Base-by-base conservation (phyloP, 352 stramenopile genomes). In the Phytophthora sp. region DNA sequence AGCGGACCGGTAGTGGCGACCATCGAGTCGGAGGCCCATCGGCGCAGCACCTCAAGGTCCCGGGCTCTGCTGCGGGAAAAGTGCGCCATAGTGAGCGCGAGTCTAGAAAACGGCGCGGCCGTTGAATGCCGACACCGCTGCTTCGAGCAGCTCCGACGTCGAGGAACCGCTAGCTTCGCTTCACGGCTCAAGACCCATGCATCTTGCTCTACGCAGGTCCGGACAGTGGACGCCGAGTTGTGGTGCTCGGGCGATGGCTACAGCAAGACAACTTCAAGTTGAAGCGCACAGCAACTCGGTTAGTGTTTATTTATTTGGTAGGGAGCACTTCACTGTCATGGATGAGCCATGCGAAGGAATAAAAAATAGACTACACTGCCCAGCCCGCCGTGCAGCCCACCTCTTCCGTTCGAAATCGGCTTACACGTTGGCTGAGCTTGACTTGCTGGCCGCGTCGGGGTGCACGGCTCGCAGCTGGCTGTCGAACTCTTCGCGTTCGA, bases 401-500 rank as follows among this genome's bases (percentile, higher is more conserved):
- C 58, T 66, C 56, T 54, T 60, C n/a, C 41, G 5, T 52, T 59
- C 54, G 62, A 66, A 64, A 43, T 61, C 43, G 32, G 54, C 21
- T 44, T 26, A 43, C 38, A 10, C 13, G 13, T 20, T 32, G 27
- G 30, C 41, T 56, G 38, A 13, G 31, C 18, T 13, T 53, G 18
- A 57, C 9, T 34, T 58, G 20, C 20, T 35, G 10, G 17, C 30
- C 20, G 43, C 37, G 3, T 10, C 42, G 20, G 52, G 31, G 35
- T 55, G 44, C 17, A 68, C 57, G 12, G 57, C 44, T 51, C 57
- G 63, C 12, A 73, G 42, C 24, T 73, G 64, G 45, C 64, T 65
- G 37, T 62, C 57, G 48, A 68, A 77, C 39, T 77, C 69, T 49
- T 72, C 55, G 15, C 65, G 66, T 15, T 24, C 60, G 31, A 78